A percentile compares a stretch with the other conserved stretches of the same genome.
These are phyloP conservation scores for Sporisorium reilianum DNA, from an alignment of 1,284 basidiomycete genomes.

Conservation along the genomic window DNA sequence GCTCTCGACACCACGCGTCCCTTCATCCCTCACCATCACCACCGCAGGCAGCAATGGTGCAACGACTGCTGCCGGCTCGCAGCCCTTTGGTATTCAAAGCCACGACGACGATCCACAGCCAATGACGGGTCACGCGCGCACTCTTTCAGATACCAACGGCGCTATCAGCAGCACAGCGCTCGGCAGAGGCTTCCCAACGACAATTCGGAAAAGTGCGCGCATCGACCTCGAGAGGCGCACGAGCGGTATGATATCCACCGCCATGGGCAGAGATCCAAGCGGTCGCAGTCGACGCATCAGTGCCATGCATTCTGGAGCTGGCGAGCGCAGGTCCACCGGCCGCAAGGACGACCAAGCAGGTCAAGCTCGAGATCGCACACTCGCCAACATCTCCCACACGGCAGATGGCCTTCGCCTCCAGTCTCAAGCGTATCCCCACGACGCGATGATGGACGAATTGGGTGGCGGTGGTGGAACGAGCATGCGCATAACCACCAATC, in stretches of 20 bases:
- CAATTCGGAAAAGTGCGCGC: conserved; percentile 28
- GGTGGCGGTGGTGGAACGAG: conserved; percentile 24
- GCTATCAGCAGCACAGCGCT: conserved; percentile 18
- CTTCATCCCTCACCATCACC: conserved; percentile 15
- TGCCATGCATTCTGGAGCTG: conserved; percentile 39
- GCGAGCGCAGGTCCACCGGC: conserved; percentile 33
- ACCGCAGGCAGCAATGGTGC: conserved; percentile 1
- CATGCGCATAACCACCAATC: conserved; percentile 28
- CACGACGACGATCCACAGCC: conserved; percentile 15
- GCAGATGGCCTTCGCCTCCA: conserved; percentile 49
- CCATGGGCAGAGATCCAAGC: conserved; percentile 47
- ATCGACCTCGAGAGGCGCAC: conserved; percentile 41
- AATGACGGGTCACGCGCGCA: conserved; percentile 2
- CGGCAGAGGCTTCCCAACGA: conserved; percentile 40
- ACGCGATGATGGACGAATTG: conserved; percentile 44
- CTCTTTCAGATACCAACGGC: conserved; percentile 13
- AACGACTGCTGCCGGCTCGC: neutral
- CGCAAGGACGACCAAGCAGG: conserved; percentile 31
- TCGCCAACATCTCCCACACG: conserved; percentile 49
- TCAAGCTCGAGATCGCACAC: conserved; percentile 42
- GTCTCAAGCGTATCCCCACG: conserved; percentile 35
- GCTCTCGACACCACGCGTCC: conserved; percentile 27
- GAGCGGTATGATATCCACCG: conserved; percentile 30
- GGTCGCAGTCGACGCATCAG: conserved; percentile 51
- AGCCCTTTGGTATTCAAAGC: neutral